Evolutionary conservation across 306 rosid genomes (phyloP), one percentile per base, ranked within the genome.

Genomic region (Arachis stenosperma): DNA sequence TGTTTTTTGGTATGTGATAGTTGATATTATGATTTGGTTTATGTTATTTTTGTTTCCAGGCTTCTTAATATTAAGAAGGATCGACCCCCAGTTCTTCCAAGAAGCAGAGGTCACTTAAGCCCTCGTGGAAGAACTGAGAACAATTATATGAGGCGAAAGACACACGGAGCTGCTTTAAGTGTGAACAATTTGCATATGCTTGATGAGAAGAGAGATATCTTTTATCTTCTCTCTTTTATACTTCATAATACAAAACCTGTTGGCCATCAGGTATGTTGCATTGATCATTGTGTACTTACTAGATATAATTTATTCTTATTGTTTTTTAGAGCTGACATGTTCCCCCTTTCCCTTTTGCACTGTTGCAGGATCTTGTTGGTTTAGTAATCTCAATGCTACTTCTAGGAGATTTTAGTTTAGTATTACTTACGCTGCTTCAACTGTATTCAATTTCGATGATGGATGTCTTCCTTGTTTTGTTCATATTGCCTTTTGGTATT

Each of bases 321-420:
- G 9, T 36, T 73, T 75, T 61, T 68, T 40, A 36, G 68, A 60
- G 66, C 79, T 75, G 59, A 71, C 61, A 14, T 50, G 8, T 36
- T n/a, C 3, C 33, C 9, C 41, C 39, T 59, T 68, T 56, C 27
- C 22, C 36, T 43, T 70, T 73, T 74, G 53, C 55, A 70, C 40
- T 75, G 37, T 12, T 88, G 89, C 99, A 95, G 99, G 99, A 95
- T 88, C 97, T 95, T 53, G 99, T 95, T 73, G 99, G 99, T 79
- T 84, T 95, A 85, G 97, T 95, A 58, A 90, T 95, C 82, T 95
- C 99, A 36, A 87, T 95, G 89, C 87, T 95, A 84, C 98, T 95
- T 65, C 85, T 95, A 77, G 99, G 99, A 73, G 99, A 95, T 73
- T 91, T 95, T 88, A 95, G 99, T 85, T 88, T 95, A 89, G 98